Conservation (phyloP, 31 red algal genomes). For the Odonthalia washingtoniensis region DNA sequence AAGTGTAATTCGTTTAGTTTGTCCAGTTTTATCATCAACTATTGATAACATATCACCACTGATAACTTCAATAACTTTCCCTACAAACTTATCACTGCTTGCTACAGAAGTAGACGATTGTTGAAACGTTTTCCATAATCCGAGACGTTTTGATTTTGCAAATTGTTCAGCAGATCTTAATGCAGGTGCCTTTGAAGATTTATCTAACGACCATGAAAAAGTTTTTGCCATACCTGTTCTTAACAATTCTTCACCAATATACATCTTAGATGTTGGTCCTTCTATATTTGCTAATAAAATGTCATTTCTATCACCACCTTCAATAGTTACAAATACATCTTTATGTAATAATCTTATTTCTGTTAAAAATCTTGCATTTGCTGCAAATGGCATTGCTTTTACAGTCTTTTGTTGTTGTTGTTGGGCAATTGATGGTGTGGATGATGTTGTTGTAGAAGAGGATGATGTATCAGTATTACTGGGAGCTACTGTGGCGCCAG, state of each 20-base stretch:
- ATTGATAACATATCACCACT: slow-evolving; percentile 87
- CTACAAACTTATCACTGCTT: slow-evolving; percentile 65
- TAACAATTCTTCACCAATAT: slow-evolving; percentile 90
- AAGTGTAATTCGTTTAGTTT: slow-evolving; percentile 70
- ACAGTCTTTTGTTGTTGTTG: too few species aligned
- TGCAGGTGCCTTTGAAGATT: slow-evolving; percentile 53
- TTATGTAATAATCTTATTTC: slow-evolving; percentile 81
- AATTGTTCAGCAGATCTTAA: slow-evolving; percentile 79
- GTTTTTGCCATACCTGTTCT: slow-evolving; percentile 81
- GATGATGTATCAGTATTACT: too few species aligned
- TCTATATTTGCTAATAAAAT: slow-evolving; percentile 77
- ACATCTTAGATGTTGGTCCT: slow-evolving; percentile 53
- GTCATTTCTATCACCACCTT: slow-evolving; percentile 80
- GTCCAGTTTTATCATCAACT: slow-evolving; percentile 64
- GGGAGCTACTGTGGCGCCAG: too few species aligned
- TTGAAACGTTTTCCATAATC: slow-evolving; percentile 89
- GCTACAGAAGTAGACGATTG: slow-evolving; percentile 30
- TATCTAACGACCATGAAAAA: slow-evolving; percentile 84
- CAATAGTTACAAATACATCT: slow-evolving; percentile 72
- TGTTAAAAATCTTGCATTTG: slow-evolving; percentile 87
- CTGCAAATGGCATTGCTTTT: slow-evolving; percentile 85
- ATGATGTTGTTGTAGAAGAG: too few species aligned
- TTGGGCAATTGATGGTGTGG: too few species aligned
- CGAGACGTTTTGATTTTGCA: slow-evolving; percentile 77
- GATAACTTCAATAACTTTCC: slow-evolving; percentile 81